Evolutionary conservation across 2,329 filamentous ascomycete genomes (phyloP).

Genomic region (Penicillium thymicola): DNA sequence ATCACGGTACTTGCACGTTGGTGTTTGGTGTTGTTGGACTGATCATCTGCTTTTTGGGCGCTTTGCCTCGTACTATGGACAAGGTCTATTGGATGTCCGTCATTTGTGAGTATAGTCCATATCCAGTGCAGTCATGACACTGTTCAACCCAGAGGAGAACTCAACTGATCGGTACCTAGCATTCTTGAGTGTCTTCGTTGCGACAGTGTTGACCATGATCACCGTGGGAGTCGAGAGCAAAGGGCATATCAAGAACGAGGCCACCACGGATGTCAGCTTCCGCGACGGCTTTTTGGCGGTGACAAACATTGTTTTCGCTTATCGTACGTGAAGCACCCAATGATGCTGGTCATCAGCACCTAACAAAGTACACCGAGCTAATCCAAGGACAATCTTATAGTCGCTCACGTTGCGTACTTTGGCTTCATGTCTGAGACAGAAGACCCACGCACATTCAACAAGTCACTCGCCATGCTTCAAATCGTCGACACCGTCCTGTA

Average conservation of each 20-base stretch:
- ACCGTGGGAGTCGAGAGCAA: conserved; percentile 56
- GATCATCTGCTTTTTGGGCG: conserved; percentile 56
- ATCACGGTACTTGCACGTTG: conserved; percentile 61
- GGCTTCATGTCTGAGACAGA: conserved; percentile 63
- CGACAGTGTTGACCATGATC: conserved; percentile 65
- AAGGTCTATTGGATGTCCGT: conserved; percentile 61
- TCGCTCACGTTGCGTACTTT: conserved; percentile 65
- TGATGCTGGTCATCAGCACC: not conserved
- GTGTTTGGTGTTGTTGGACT: conserved; percentile 60
- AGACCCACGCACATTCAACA: conserved; percentile 58
- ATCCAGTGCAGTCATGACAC: too few species aligned
- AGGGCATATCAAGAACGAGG: conserved; percentile 34
- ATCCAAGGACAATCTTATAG: conserved; percentile 8
- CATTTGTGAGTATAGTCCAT: conserved; percentile 43
- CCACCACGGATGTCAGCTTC: conserved; percentile 45
- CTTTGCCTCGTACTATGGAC: conserved; percentile 60
- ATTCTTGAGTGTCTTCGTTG: conserved; percentile 61
- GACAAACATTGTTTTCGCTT: conserved; percentile 68
- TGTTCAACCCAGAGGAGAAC: not conserved
- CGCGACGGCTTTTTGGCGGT: conserved; percentile 58
- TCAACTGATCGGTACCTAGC: conserved; percentile 34
- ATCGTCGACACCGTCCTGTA: conserved; percentile 61
- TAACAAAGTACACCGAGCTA: not conserved
- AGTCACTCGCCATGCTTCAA: conserved; percentile 62
- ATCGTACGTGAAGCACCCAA: conserved; percentile 40